Conservation (phyloP, 805 yeast species). For the Candida morakotiae region DNA sequence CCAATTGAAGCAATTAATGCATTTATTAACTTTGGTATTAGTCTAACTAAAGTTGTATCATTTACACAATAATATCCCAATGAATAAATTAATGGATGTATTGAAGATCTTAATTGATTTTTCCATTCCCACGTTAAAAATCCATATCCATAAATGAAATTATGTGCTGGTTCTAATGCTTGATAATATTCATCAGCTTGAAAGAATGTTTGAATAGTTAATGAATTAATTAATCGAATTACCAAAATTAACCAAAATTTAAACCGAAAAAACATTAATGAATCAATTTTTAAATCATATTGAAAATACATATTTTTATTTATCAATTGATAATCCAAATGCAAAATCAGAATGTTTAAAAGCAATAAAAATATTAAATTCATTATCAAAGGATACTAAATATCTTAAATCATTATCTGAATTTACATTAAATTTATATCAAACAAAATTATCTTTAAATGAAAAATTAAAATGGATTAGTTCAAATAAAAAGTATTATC, state of each 20-base stretch:
- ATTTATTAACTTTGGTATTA: slow-evolving; percentile 64
- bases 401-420: slow-evolving; percentile 12
- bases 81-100: slow-evolving; percentile 75
- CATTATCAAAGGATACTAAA: slow-evolving; percentile 10
- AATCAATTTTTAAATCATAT: slow-evolving; percentile 7
- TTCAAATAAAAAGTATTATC: slow-evolving; percentile 18
- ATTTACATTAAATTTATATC: slow-evolving; percentile 21
- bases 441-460: slow-evolving; percentile 3
- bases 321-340: slow-evolving; percentile 13
- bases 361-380: slow-evolving; percentile 22
- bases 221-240: slow-evolving; percentile 49
- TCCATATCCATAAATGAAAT: slow-evolving; percentile 71
- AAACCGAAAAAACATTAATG: not conserved
- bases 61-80: slow-evolving; percentile 27
- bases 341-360: slow-evolving; percentile 19
- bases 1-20: slow-evolving; percentile 68
- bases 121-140: slow-evolving; percentile 94
- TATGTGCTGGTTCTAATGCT: slow-evolving; percentile 87
- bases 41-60: slow-evolving; percentile 29
- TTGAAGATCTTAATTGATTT: slow-evolving; percentile 65
- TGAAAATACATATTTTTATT: slow-evolving; percentile 14
- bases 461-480: slow-evolving; percentile 25
- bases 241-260: slow-evolving; percentile 5
- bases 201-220: slow-evolving; percentile 68
- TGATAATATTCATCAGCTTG: slow-evolving; percentile 98